These are phyloP conservation scores for Leccinum uliginosum DNA, from an alignment of 768 basidiomycete species.

Conservation along the genomic window DNA sequence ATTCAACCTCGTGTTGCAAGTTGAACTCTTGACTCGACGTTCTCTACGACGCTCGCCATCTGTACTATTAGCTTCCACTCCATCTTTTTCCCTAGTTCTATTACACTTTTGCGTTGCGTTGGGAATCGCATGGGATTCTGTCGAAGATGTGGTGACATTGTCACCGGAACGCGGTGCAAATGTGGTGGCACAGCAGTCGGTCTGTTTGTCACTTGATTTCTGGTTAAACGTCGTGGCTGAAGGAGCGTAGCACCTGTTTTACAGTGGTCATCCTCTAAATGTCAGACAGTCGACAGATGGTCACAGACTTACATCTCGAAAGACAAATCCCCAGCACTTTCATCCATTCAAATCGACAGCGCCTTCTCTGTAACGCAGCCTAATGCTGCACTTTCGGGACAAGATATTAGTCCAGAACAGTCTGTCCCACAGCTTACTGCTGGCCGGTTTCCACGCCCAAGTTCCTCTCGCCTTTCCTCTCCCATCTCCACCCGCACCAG, in stretches of 20 bases:
- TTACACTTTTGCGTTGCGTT: background rate
- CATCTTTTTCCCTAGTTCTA: background rate
- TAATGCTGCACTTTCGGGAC: constrained; percentile 5
- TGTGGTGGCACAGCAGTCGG: constrained; percentile 80
- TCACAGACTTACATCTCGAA: constrained; percentile 70
- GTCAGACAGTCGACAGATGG: constrained; percentile 62
- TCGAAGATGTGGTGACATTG: constrained; percentile 81
- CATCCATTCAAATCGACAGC: constrained; percentile 24
- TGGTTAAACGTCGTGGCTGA: constrained; percentile 12
- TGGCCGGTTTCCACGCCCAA: constrained; percentile 50
- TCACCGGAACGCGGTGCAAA: constrained; percentile 63
- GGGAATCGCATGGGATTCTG: constrained; percentile 68
- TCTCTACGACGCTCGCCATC: background rate
- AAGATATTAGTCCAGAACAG: constrained; percentile 4
- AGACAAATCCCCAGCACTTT: constrained; percentile 43
- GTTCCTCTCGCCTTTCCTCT: constrained; percentile 30
- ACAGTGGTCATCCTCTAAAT: constrained; percentile 49
- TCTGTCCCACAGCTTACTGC: background rate
- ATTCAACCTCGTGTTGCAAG: constrained; percentile 8
- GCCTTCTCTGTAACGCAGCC: constrained; percentile 11
- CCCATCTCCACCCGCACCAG: constrained; percentile 46
- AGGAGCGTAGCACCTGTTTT: constrained; percentile 56
- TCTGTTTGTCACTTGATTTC: constrained; percentile 36
- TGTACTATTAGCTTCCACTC: background rate
- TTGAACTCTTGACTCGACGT: constrained; percentile 6